Conservation (phyloP, 495 filamentous ascomycete genomes). For the Aspergillus avenaceus region DNA sequence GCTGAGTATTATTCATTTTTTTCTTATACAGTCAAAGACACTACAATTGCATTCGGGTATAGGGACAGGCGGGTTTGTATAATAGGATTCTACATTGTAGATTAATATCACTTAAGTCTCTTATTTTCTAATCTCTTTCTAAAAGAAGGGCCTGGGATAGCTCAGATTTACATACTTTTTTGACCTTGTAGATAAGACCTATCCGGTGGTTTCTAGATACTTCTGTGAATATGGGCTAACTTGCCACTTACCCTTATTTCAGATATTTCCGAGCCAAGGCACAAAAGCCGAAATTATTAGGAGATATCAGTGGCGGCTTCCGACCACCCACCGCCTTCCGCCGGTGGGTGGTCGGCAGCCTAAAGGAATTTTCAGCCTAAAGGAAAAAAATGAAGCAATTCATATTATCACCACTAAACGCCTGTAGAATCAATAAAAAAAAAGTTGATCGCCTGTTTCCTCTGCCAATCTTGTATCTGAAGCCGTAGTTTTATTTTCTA, state of each 20-base stretch:
- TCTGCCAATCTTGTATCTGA: background rate
- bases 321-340: background rate
- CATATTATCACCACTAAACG: background rate
- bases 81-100: background rate
- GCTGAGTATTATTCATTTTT: background rate
- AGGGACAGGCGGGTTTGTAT: background rate
- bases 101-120: background rate
- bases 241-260: too few relatives aligned
- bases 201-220: too few relatives aligned
- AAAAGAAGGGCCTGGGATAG: background rate
- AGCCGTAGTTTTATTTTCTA: background rate
- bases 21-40: too few relatives aligned
- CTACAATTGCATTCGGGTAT: background rate
- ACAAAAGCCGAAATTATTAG: too few relatives aligned
- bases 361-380: background rate
- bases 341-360: slow-evolving; percentile 1
- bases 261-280: too few relatives aligned
- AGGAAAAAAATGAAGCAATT: background rate
- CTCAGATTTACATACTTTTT: too few relatives aligned
- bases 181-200: too few relatives aligned
- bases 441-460: background rate
- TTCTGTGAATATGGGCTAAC: too few relatives aligned
- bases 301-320: too few relatives aligned
- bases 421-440: background rate
- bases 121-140: background rate